These are phyloP conservation scores for Phaffomyces thermotolerans DNA, from an alignment of 805 yeast species.

Conservation along the genomic window DNA sequence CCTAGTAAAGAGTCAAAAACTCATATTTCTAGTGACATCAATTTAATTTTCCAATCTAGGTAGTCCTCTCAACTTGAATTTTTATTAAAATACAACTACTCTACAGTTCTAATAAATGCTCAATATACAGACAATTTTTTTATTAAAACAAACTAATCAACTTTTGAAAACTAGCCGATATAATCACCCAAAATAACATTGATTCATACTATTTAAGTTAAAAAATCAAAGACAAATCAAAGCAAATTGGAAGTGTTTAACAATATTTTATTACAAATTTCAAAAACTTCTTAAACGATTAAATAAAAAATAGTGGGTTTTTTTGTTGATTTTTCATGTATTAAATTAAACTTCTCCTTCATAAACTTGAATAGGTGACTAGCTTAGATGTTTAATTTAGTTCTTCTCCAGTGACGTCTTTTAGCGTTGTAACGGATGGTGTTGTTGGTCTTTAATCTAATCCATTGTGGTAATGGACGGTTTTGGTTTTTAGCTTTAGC, in stretches of 20 bases:
- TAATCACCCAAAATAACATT: constrained; percentile 2
- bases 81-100: not conserved
- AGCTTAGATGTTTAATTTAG: constrained; percentile 90
- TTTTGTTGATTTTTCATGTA: constrained; percentile 3
- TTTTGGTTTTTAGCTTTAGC: constrained; percentile 98
- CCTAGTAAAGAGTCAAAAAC: no score
- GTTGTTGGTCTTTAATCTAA: constrained; percentile 97
- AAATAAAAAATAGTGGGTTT: constrained; percentile 4
- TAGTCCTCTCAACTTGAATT: no score
- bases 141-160: constrained; percentile 3
- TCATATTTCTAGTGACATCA: no score
- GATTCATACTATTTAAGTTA: not conserved
- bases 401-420: constrained; percentile 99
- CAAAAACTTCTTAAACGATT: constrained; percentile 1
- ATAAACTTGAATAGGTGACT: not conserved
- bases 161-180: constrained; percentile 2
- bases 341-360: constrained; percentile 3
- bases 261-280: not conserved
- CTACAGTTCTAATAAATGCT: constrained; percentile 5
- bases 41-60: no score
- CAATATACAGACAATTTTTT: constrained; percentile 22
- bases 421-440: constrained; percentile 98
- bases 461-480: constrained; percentile 99
- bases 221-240: no score
- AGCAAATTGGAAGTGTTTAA: no score